These are phyloP conservation scores for Neurospora sp. DNA, from an alignment of 2,329 filamentous ascomycete genomes.

Conservation along the genomic window DNA sequence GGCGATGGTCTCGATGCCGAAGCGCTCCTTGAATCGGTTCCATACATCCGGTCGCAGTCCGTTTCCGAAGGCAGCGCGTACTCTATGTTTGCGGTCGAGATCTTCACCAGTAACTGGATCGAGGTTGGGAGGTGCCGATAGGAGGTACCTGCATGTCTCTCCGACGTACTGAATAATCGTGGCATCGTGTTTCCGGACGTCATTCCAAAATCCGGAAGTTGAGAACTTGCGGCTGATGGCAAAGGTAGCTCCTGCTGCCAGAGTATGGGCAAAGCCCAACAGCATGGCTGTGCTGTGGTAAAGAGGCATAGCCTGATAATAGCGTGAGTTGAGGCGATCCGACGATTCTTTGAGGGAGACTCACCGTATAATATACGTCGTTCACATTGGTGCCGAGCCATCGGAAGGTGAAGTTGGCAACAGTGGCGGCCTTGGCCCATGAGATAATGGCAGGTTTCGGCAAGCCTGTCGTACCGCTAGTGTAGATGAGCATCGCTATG, in stretches of 20 bases:
- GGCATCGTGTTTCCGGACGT: constrained; percentile 59
- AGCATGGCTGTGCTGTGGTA: constrained; percentile 75
- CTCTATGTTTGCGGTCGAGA: constrained; percentile 61
- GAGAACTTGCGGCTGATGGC: constrained; percentile 72
- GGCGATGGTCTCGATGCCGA: constrained; percentile 60
- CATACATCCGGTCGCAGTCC: constrained; percentile 79
- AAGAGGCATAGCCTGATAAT: constrained; percentile 66
- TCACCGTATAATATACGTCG: constrained; percentile 68
- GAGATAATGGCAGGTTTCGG: constrained; percentile 71
- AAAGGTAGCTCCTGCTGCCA: constrained; percentile 55
- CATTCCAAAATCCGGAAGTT: constrained; percentile 65
- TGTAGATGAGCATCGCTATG: constrained; percentile 71
- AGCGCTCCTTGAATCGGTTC: constrained; percentile 73
- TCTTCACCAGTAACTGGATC: constrained; percentile 56
- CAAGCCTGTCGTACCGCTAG: constrained; percentile 75
- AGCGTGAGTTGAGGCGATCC: constrained; percentile 12
- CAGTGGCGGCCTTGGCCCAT: constrained; percentile 56
- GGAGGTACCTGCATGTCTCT: constrained; percentile 75
- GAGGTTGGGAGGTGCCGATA: constrained; percentile 53
- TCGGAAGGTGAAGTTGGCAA: constrained; percentile 38
- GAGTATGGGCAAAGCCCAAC: constrained; percentile 54
- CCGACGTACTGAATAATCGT: constrained; percentile 82
- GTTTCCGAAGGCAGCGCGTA: constrained; percentile 75
- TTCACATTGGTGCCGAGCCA: constrained; percentile 49
- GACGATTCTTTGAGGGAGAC: constrained; percentile 13